Evolutionary conservation across 2,329 filamentous ascomycete genomes (phyloP), one percentile per base, ranked within the genome.

Genomic region (Domatiomyces catenatus): DNA sequence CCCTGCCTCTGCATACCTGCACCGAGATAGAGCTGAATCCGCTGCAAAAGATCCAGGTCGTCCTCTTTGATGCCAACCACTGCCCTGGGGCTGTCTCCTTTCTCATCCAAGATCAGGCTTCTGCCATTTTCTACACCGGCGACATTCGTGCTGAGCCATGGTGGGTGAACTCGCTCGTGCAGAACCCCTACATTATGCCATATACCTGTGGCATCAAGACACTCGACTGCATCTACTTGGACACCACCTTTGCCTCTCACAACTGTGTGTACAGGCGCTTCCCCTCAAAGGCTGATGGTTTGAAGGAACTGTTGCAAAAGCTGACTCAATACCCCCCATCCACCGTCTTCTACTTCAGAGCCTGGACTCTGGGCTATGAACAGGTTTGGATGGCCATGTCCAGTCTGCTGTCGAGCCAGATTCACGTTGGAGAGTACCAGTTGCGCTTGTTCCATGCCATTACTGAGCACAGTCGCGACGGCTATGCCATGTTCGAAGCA

Each of bases 301-400:
- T 94, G 8, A 69, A 69, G 1, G 85, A 94, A 60, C 73, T 95
- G 0, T 61, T 95, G 1, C 67, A 70, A 3, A 83, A 87, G 57
- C 74, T 94, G 0, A 64, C 69, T 0, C 62, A 68, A 20, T 94
- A 90, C 63, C 83, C 88, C 0, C 54, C 70, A 1, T 77, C 86
- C 42, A 94, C 87, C 0, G 64, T 83, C 0, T 95, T 94, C 60
- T 84, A 94, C 63, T 75, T 96, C 45, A 79, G 88, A 51, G 79
- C 87, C 0, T 94, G 89, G 88, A 95, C 90, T 0, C 92, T 92
- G 62, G 86, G 85, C 0, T 94, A 95, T 56, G 89, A 96, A 63
- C 84, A 94, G 48, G 87, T 94, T 0, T 95, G 88, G 88, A 71
- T 88, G 52, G 83, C 86, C 0, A 67, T 96, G 0, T 81, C 87